Evolutionary conservation across 2,329 filamentous ascomycete genomes (phyloP), one percentile per base, ranked within the genome.

Genomic region (Neospermospora avenae): DNA sequence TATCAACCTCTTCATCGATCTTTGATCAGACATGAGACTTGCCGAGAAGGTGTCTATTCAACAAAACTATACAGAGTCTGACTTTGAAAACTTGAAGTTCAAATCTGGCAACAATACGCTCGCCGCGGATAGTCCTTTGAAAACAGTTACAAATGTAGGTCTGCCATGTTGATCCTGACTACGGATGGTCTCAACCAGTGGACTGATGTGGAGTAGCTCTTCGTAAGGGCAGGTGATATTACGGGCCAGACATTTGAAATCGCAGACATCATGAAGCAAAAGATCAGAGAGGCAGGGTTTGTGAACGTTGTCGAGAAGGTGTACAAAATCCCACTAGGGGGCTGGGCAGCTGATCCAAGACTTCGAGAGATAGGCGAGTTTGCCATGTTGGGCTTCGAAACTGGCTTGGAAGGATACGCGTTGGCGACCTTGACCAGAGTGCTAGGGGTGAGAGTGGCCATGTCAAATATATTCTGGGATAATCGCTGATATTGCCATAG

Each of bases 61-160:
- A n/a, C 6, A n/a, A 20, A 11, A 7, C 6, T 3, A 31, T 24
- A 2, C 22, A 31, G 28, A n/a, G 14, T 41, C 34, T 49, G 20
- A 42, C 45, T 3, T 28, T 2, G 7, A 34, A 56, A 51, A 20
- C 5, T 8, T 28, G 14, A 20, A 64, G 62, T 54, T 69, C 18
- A 64, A 58, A 28, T 79, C 74, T 60, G 81, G 83, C 62, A 80
- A 83, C 60, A 76, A 66, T 22, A 80, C 76, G 5, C 71, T 83
- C 52, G 53, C 69, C 4, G 68, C 67, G 0, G 70, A 78, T 22
- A 74, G 73, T 16, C 69, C 77, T 0, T 63, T 81, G 6, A 67
- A 70, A 18, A 68, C 63, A 8, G 82, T 80, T 73, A 70, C 75
- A 14, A 67, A 71, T 4, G 66, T 69, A 57, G 20, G 57, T 49